Base-by-base conservation (phyloP, 805 yeast species). In the Yarrowia deformans region DNA sequence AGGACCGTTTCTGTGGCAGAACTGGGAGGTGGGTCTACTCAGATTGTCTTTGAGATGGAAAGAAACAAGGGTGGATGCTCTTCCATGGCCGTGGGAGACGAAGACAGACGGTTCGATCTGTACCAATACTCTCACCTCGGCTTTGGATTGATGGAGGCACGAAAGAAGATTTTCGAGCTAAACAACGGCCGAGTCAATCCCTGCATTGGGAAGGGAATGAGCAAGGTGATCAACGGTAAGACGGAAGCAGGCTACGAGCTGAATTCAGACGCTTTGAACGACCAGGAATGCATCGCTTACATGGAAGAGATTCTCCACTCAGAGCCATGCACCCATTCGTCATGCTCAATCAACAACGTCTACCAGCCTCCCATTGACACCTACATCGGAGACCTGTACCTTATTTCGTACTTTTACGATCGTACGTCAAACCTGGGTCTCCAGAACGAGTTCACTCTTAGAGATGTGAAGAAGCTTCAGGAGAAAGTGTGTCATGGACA, bases 21-120 rank as follows among this genome's bases (percentile, higher is more conserved):
- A 79, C 85, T 94, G 71, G 99, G 98, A 74, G 98, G 98, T 75
- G 98, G 98, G 7, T 92, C 97, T 5, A 95, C 99, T n/a, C 98
- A 95, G 81, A 91, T 94, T 80, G 99, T 94, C 8, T 95, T 94
- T 79, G 97, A 94, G 82, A 98, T 98, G n/a, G 84, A 85, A 16
- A 34, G 66, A 13, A 43, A 60, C 32, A 56, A 48, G 48, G 49
- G 49, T 37, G 39, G 54, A 86, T 87, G 75, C 72, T 76, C 52
- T 72, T 73, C 49, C 69, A 74, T 16, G 70, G 71, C 40, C 76
- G 78, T 40, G 54, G 83, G 84, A 55, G 89, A 88, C 74, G 78
- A 82, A 71, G 84, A 93, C 88, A 80, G 84, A 52, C 93, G 88
- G 18, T 97, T 97, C 70, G 97, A 93, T 75, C 84, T 94, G 72